Base-by-base conservation (phyloP, 1,284 basidiomycete species). In the Ganoderma meredithae region DNA sequence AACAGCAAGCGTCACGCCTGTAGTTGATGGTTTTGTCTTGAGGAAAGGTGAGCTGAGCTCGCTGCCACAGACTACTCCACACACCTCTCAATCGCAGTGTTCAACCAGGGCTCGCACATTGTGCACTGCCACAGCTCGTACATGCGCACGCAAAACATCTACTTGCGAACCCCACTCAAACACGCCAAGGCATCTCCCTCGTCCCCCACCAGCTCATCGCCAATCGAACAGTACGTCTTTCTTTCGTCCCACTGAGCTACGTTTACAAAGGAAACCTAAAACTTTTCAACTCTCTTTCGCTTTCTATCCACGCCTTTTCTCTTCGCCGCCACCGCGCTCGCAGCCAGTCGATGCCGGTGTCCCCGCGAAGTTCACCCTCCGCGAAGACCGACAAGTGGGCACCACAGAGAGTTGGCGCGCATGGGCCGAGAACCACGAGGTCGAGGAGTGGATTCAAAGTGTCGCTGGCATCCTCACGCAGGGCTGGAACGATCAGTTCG, bases 1-100 rank as follows among this genome's bases (percentile, higher is more conserved):
- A 25, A 90, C 92, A 78, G 91, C 93, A 10, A 97, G 95, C 70
- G 95, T 98, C 19, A 96, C 95, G 1, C 98, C 98, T 1, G 94
- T 99, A 12, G 95, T 97, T 9, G 98, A 99, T 76, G 98, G 98
- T 0, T 99, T 99, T 76, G 97, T 99, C 44, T 87, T 99, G 60
- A 88, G 97, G 73, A 98, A 98, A 86, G 97, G 97, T 91, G 12
- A 33, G 59, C 31, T n/a, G 19, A 22, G 6, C 47, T 33, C 43
- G 40, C 56, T 17, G 41, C 13, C 13, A 27, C 7, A 9, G 62
- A 60, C 25, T 67, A 93, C 93, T 93, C 63, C 86, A 94, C 44
- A 81, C 86, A 41, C 88, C 88, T 74, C 58, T 60, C 22, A 60
- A 40, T 47, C 13, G 47, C 12, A 4, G 12, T 5, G 17, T 40